Conservation (phyloP, 2,329 filamentous ascomycete species). For the Neonectria coccinea region DNA sequence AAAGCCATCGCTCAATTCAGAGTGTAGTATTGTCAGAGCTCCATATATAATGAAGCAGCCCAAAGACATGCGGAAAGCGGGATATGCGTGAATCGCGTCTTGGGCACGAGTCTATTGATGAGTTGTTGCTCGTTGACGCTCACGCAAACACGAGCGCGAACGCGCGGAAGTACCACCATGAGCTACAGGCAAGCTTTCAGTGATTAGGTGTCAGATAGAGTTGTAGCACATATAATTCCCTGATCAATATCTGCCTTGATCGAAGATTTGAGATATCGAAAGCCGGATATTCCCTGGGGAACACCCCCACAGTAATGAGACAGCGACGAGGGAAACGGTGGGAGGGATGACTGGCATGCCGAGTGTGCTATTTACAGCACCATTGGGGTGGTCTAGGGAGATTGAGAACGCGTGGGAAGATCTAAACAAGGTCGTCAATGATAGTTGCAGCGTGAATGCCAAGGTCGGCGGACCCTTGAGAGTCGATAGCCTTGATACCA, state of each 20-base stretch:
- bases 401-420: slow-evolving; percentile 16
- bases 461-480: slow-evolving; percentile 2
- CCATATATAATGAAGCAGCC: no score
- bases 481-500: slow-evolving; percentile 7
- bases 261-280: background rate
- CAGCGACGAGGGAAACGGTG: slow-evolving; percentile 25
- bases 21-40: no score
- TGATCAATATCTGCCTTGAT: background rate
- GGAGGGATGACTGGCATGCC: slow-evolving; percentile 19
- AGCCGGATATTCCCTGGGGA: slow-evolving; percentile 6
- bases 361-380: slow-evolving; percentile 21
- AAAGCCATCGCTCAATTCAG: no score
- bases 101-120: background rate
- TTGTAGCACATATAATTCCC: background rate
- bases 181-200: background rate
- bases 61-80: background rate
- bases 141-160: background rate
- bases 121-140: background rate
- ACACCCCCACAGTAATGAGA: slow-evolving; percentile 22
- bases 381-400: slow-evolving; percentile 10
- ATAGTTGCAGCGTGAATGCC: slow-evolving; percentile 4
- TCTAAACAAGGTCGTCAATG: slow-evolving; percentile 1
- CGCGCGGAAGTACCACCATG: background rate
- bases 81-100: background rate
- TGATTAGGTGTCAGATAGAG: background rate